A percentile compares a stretch with the other conserved stretches of the same genome.
Evolutionary conservation across 1,284 basidiomycete genomes (phyloP).

Genomic region (Kalmanozyma brasiliensis): DNA sequence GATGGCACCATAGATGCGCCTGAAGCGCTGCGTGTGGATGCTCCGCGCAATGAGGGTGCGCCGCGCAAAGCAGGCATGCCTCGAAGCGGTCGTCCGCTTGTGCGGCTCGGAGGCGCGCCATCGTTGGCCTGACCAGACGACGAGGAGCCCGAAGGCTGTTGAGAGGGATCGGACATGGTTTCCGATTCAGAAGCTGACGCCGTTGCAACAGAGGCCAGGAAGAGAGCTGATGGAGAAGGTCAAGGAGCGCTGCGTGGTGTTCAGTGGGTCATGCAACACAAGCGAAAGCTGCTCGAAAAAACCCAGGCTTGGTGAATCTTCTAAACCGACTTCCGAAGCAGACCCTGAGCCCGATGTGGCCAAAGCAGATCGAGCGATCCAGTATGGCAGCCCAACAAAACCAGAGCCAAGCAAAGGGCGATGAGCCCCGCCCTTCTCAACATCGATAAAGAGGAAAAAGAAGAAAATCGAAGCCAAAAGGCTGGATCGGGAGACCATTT

Average conservation of each 20-base stretch:
- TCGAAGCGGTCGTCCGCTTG: slow-evolving; percentile 22
- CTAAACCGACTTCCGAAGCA: slow-evolving; percentile 17
- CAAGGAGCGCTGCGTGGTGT: background rate
- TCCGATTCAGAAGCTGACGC: background rate
- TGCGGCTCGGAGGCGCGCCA: slow-evolving; percentile 3
- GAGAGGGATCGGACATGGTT: slow-evolving; percentile 28
- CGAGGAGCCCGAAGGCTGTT: slow-evolving; percentile 24
- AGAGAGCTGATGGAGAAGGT: background rate
- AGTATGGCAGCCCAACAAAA: slow-evolving; percentile 2
- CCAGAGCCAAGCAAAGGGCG: background rate
- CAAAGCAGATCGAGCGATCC: background rate
- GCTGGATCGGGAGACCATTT: slow-evolving; percentile 2
- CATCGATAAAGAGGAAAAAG: slow-evolving; percentile 26
- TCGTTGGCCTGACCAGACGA: slow-evolving; percentile 12
- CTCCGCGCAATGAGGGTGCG: slow-evolving; percentile 29
- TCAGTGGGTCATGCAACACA: background rate
- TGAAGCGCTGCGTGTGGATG: slow-evolving; percentile 15
- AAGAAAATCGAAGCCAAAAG: slow-evolving; percentile 7
- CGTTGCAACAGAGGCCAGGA: too few species aligned
- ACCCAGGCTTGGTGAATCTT: slow-evolving; percentile 11
- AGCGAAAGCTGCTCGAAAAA: slow-evolving; percentile 4
- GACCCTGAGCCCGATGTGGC: background rate
- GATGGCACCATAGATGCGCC: slow-evolving; percentile 45
- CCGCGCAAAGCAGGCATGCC: slow-evolving; percentile 40
- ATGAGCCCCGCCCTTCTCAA: background rate